phyloP scores from a whole-genome alignment of 257 asterid species.

The Nicotiana paniculata region DNA sequence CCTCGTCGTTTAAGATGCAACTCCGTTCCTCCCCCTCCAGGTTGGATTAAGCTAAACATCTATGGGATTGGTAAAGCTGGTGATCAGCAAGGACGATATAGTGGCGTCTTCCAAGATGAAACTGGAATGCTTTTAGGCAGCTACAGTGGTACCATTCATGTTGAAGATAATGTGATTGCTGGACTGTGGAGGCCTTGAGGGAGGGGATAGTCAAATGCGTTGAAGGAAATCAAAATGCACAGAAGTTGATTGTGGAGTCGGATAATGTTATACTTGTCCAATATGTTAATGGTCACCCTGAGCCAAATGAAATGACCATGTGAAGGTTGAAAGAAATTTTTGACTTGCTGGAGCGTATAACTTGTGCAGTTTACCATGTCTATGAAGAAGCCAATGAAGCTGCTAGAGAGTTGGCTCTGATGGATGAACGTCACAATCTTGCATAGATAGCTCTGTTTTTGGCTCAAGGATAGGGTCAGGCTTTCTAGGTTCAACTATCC shows the following conservation, averaged over 20 bases:
- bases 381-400: background rate
- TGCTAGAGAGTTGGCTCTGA: background rate
- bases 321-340: background rate
- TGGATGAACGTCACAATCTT: background rate
- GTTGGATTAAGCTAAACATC: constrained; percentile 6
- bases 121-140: background rate
- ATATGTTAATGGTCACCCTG: background rate
- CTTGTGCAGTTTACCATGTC: background rate
- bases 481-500: background rate
- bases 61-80: background rate
- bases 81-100: background rate
- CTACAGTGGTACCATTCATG: background rate
- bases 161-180: background rate
- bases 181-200: background rate
- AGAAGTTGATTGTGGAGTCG: background rate
- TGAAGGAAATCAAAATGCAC: background rate
- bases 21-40: background rate
- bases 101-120: background rate
- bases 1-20: background rate
- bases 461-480: background rate
- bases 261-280: constrained; percentile 6
- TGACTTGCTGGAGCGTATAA: background rate
- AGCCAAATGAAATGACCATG: background rate
- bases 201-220: background rate
- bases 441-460: background rate